Percentiles rank a stretch among this genome's conserved stretches.
phyloP scores from a whole-genome alignment of 768 basidiomycete species.

The Termitomyces sp. region DNA sequence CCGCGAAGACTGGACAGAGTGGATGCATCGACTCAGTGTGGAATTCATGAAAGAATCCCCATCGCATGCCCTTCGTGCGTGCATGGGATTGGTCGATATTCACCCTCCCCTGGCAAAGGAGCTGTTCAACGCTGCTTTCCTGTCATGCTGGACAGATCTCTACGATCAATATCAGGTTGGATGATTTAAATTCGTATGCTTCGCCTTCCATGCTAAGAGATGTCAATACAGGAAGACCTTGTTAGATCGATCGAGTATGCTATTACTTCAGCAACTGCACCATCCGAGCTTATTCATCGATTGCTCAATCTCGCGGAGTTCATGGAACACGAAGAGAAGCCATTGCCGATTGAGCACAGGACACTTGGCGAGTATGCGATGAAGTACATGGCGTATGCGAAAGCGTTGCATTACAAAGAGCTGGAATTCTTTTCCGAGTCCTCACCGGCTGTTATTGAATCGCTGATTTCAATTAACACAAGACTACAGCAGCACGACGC shows the following conservation, averaged over 20 bases:
- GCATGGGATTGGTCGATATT: conserved; percentile 88
- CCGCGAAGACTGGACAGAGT: conserved; percentile 88
- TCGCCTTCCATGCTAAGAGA: conserved; percentile 3
- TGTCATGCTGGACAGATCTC: conserved; percentile 95
- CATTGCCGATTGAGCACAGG: conserved; percentile 88
- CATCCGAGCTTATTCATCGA: conserved; percentile 86
- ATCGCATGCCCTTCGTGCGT: conserved; percentile 95
- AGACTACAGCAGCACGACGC: conserved; percentile 96
- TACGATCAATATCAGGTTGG: conserved; percentile 95
- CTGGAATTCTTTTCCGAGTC: conserved; percentile 93
- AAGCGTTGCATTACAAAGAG: conserved; percentile 98
- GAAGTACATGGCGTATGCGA: conserved; percentile 92
- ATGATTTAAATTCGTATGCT: background rate
- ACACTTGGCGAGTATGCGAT: conserved; percentile 92
- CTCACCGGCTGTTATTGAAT: conserved; percentile 86
- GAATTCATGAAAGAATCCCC: conserved; percentile 99
- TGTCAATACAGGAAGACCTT: conserved; percentile 72
- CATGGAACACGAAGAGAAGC: conserved; percentile 98
- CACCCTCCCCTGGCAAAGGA: conserved; percentile 90
- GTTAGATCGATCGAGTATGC: conserved; percentile 86
- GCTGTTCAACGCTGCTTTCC: conserved; percentile 95
- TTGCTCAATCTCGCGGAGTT: conserved; percentile 94
- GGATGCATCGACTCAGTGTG: conserved; percentile 89
- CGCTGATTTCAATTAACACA: conserved; percentile 94
- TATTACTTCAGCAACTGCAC: conserved; percentile 69